Conservation (phyloP, 1,284 basidiomycete genomes). For the Takashimella koratensis region DNA sequence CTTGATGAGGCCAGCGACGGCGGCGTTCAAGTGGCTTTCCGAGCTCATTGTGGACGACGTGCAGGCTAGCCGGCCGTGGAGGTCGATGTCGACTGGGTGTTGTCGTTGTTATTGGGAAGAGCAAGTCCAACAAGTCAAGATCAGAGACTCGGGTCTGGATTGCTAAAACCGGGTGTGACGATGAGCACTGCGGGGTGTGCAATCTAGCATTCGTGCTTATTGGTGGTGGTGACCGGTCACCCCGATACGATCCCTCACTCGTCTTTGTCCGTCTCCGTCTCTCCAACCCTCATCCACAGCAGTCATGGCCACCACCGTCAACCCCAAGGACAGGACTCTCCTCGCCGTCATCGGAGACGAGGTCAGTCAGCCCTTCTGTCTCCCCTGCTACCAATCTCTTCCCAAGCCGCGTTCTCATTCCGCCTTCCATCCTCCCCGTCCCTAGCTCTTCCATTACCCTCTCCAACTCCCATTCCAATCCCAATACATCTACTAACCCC, state of each 20-base stretch:
- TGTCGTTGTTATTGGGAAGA: too few species aligned
- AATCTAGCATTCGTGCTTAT: too few species aligned
- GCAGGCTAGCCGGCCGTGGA: too few species aligned
- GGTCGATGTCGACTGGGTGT: too few species aligned
- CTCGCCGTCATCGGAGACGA: constrained; percentile 94
- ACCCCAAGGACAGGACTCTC: constrained; percentile 66
- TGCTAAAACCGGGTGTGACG: too few species aligned
- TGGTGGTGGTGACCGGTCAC: too few species aligned
- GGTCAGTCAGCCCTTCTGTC: constrained; percentile 55
- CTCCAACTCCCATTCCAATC: too few species aligned
- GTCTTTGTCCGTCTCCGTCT: constrained; percentile 1
- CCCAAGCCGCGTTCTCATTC: neutral
- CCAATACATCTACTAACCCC: too few species aligned
- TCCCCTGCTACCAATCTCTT: neutral
- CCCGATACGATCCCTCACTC: constrained; percentile 6
- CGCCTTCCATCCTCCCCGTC: neutral
- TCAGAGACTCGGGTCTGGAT: too few species aligned
- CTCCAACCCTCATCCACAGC: neutral
- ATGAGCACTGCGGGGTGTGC: neutral
- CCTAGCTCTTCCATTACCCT: neutral
- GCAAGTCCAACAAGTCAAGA: too few species aligned
- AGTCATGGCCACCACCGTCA: constrained; percentile 29
- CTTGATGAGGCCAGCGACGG: constrained; percentile 7
- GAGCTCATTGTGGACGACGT: too few species aligned
- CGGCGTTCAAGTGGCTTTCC: too few species aligned